Percentiles rank a stretch among this genome's conserved stretches.
Conservation (phyloP, 108 stramenopile species). For the Cyclotella kingstonii region DNA sequence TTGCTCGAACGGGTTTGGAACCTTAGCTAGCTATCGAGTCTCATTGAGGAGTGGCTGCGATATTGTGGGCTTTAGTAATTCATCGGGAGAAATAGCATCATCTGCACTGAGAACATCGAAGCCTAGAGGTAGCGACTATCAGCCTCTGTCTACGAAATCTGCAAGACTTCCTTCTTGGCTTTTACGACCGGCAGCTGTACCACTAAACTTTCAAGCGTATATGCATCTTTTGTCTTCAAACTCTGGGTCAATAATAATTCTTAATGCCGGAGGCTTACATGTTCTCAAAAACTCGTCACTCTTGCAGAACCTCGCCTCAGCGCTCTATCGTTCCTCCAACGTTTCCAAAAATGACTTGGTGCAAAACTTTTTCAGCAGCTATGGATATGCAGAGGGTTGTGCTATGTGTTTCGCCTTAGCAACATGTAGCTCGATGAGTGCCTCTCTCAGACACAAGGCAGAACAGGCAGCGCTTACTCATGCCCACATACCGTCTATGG, state of each 20-base stretch:
- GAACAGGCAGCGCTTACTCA: constrained; percentile 46
- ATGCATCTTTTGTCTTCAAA: constrained; percentile 53
- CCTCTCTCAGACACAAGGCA: constrained; percentile 44
- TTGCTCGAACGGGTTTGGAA: constrained; percentile 11
- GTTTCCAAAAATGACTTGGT: constrained; percentile 55
- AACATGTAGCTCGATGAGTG: constrained; percentile 43
- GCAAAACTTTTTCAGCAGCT: constrained; percentile 64
- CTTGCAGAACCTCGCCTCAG: constrained; percentile 49
- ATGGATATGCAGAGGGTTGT: constrained; percentile 80
- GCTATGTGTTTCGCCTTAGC: constrained; percentile 77
- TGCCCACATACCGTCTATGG: constrained; percentile 35
- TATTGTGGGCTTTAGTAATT: constrained; percentile 61
- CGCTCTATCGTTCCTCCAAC: constrained; percentile 55
- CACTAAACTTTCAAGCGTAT: constrained; percentile 57
- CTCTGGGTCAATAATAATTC: constrained; percentile 43
- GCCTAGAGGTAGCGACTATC: constrained; percentile 8
- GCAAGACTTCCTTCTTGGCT: constrained; percentile 70
- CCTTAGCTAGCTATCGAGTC: constrained; percentile 31
- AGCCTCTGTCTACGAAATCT: constrained; percentile 41
- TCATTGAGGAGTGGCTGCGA: constrained; percentile 44
- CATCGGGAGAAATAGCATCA: constrained; percentile 46
- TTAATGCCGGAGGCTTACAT: constrained; percentile 82
- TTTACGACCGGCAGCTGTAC: constrained; percentile 57
- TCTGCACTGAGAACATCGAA: not conserved
- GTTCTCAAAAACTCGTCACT: constrained; percentile 56